Percentiles rank a stretch among this genome's conserved stretches.
These are phyloP conservation scores for Microdochium paspali DNA, from an alignment of 2,329 filamentous ascomycete genomes.

Conservation along the genomic window DNA sequence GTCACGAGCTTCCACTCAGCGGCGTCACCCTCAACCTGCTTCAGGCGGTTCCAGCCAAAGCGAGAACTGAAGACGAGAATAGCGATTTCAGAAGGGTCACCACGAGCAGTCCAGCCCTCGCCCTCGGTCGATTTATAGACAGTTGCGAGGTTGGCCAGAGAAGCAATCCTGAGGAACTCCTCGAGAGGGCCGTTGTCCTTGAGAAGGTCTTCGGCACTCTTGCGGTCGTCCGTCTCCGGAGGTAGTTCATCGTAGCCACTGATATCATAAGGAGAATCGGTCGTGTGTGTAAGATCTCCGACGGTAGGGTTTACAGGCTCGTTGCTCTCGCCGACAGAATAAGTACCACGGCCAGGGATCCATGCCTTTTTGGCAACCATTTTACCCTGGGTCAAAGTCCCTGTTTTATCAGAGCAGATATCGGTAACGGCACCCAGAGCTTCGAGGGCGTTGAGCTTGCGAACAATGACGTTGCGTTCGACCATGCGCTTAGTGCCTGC, in stretches of 20 bases:
- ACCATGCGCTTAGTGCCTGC: conserved; percentile 46
- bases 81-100: conserved; percentile 63
- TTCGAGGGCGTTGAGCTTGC: conserved; percentile 19
- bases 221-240: conserved; percentile 14
- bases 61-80: conserved; percentile 66
- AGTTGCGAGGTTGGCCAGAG: conserved; percentile 34
- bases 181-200: conserved; percentile 37
- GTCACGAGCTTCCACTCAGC: conserved; percentile 48
- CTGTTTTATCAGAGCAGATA: conserved; percentile 49
- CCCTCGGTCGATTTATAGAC: conserved; percentile 33
- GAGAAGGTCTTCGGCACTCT: conserved; percentile 23
- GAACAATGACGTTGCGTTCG: conserved; percentile 40
- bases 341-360: conserved; percentile 43
- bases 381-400: conserved; percentile 41
- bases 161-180: conserved; percentile 24
- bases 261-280: conserved; percentile 24
- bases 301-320: conserved; percentile 49
- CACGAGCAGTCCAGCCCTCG: conserved; percentile 49
- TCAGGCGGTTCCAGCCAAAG: conserved; percentile 52
- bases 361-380: conserved; percentile 54
- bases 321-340: conserved; percentile 43
- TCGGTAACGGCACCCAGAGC: conserved; percentile 15
- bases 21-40: conserved; percentile 37
- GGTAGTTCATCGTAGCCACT: conserved; percentile 13
- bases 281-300: conserved; percentile 32